A percentile compares a stretch with the other conserved stretches of the same genome.
phyloP scores from a whole-genome alignment of 2,329 filamentous ascomycete genomes.

The Coleophoma cylindrospora region DNA sequence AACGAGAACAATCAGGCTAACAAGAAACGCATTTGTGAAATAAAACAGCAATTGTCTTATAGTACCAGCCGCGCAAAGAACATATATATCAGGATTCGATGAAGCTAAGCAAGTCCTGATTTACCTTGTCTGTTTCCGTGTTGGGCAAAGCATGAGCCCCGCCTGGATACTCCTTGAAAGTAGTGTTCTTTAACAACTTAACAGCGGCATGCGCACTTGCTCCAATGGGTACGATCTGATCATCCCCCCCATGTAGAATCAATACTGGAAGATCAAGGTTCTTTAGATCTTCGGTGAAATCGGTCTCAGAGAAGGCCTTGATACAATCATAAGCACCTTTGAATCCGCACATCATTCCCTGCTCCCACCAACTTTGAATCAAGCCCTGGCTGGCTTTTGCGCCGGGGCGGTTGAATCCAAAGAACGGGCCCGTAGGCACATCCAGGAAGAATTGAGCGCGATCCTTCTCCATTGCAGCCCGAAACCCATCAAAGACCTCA shows the following conservation, averaged over 20 bases:
- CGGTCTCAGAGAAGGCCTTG: conserved; percentile 34
- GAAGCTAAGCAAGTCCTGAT: conserved; percentile 31
- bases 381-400: conserved; percentile 28
- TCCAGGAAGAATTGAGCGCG: conserved; percentile 31
- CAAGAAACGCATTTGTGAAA: too few relatives aligned
- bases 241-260: conserved; percentile 34
- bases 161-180: conserved; percentile 33
- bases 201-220: conserved; percentile 24
- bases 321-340: conserved; percentile 34
- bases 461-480: conserved; percentile 28
- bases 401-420: conserved; percentile 28
- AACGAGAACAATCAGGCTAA: too few relatives aligned
- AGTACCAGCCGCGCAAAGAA: too few relatives aligned
- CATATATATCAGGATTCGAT: conserved; percentile 2
- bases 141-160: conserved; percentile 34
- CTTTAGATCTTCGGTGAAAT: conserved; percentile 34
- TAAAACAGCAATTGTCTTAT: too few relatives aligned
- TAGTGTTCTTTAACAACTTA: conserved; percentile 30
- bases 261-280: conserved; percentile 33
- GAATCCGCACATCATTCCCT: conserved; percentile 33
- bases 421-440: conserved; percentile 29
- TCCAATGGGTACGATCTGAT: conserved; percentile 33
- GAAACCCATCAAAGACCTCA: conserved; percentile 33
- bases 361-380: conserved; percentile 33
- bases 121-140: conserved; percentile 29